Evolutionary conservation across 305 asterid genomes (phyloP).

Genomic region (Fraxinus albicans): DNA sequence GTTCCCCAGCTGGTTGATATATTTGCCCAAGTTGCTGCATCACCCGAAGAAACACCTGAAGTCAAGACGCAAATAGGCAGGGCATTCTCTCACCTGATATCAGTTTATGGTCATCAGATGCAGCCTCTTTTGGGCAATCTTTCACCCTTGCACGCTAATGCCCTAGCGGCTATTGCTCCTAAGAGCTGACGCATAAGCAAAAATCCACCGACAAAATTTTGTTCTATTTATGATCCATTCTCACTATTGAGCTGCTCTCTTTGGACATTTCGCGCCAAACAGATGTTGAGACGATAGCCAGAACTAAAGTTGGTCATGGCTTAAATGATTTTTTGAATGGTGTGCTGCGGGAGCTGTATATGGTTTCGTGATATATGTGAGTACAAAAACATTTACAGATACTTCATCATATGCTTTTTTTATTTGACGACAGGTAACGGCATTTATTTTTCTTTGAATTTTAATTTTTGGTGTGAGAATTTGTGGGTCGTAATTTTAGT

Average conservation of each 20-base stretch:
- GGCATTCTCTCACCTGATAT: conserved; percentile 88
- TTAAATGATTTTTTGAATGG: conserved; percentile 13
- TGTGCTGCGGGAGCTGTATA: not conserved
- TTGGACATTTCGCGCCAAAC: conserved; percentile 10
- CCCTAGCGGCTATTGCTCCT: conserved; percentile 82
- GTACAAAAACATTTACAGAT: not conserved
- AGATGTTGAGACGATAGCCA: conserved; percentile 14
- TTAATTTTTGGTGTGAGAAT: not conserved
- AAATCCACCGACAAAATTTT: conserved; percentile 12
- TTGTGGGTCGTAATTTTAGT: not conserved
- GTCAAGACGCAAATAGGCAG: conserved; percentile 78
- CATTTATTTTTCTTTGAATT: not conserved
- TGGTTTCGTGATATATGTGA: not conserved
- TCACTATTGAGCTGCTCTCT: conserved; percentile 18
- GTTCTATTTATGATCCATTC: conserved; percentile 13
- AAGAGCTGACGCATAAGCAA: conserved; percentile 49
- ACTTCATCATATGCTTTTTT: not conserved
- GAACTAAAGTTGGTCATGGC: conserved; percentile 16
- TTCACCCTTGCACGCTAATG: conserved; percentile 82
- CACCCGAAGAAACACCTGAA: conserved; percentile 83
- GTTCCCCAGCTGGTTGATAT: conserved; percentile 86
- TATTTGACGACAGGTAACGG: not conserved
- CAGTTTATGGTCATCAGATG: conserved; percentile 86
- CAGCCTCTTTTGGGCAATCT: conserved; percentile 89
- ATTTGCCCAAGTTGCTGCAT: conserved; percentile 85